Evolutionary conservation across 768 basidiomycete species (phyloP).

Genomic region (Astraeus odoratus): DNA sequence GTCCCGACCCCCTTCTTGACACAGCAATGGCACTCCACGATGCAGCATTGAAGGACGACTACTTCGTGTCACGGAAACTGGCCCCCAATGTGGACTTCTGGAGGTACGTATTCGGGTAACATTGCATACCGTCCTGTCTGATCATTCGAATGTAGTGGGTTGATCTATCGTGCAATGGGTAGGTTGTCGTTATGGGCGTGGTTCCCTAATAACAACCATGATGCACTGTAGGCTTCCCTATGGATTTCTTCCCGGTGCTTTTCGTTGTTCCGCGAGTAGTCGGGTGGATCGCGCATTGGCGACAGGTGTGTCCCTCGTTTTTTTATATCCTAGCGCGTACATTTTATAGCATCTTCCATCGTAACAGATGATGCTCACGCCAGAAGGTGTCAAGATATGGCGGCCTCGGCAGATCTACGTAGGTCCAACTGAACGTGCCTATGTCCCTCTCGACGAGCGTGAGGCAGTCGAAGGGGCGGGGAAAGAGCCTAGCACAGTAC

Average conservation of each 20-base stretch:
- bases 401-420: slow-evolving; percentile 82
- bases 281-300: slow-evolving; percentile 92
- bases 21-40: slow-evolving; percentile 88
- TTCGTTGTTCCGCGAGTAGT: slow-evolving; percentile 91
- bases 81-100: slow-evolving; percentile 93
- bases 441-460: slow-evolving; percentile 59
- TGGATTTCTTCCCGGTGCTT: slow-evolving; percentile 91
- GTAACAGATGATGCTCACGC: slow-evolving; percentile 81
- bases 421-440: slow-evolving; percentile 68
- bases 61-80: slow-evolving; percentile 74
- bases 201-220: not conserved
- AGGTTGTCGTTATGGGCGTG: not conserved
- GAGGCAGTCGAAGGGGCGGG: slow-evolving; percentile 43
- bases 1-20: slow-evolving; percentile 76
- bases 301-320: slow-evolving; percentile 47
- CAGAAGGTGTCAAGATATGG: slow-evolving; percentile 92
- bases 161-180: slow-evolving; percentile 94
- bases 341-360: not conserved
- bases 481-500: slow-evolving; percentile 55
- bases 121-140: slow-evolving; percentile 1
- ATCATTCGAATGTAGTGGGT: slow-evolving; percentile 41
- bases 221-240: slow-evolving; percentile 65
- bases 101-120: slow-evolving; percentile 29
- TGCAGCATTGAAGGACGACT: slow-evolving; percentile 85
- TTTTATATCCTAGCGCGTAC: slow-evolving; percentile 3